Evolutionary conservation across 106 monocot species (phyloP).

Genomic region (Dendrobium huoshanense): DNA sequence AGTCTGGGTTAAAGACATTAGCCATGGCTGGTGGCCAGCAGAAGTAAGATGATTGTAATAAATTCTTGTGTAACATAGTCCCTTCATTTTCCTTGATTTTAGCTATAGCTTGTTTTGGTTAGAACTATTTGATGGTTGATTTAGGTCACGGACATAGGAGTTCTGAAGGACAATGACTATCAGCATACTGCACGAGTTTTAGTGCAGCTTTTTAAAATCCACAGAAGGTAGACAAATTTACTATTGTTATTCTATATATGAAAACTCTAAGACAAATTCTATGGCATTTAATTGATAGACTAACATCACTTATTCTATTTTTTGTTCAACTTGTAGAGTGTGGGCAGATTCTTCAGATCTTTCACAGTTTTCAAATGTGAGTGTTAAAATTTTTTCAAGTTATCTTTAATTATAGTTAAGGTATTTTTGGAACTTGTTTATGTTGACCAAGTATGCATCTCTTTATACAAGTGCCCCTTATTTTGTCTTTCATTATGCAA

Average conservation of each 20-base stretch:
- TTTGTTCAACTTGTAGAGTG: conserved; percentile 26
- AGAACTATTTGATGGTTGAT: background rate
- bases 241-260: background rate
- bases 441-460: background rate
- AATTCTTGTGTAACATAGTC: background rate
- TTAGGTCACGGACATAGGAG: conserved; percentile 30
- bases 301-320: background rate
- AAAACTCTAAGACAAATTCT: background rate
- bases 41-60: conserved; percentile 26
- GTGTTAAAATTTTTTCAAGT: conserved; percentile 10
- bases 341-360: conserved; percentile 44
- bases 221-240: conserved; percentile 17
- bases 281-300: background rate
- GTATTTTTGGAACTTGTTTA: background rate
- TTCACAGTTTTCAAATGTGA: conserved; percentile 46
- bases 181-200: conserved; percentile 10
- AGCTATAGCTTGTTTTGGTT: background rate
- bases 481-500: background rate
- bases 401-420: background rate
- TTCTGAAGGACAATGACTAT: conserved; percentile 11
- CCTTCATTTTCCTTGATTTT: background rate
- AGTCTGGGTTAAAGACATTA: conserved; percentile 41
- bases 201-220: conserved; percentile 24
- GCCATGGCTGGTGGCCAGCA: conserved; percentile 56
- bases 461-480: background rate